phyloP scores from a whole-genome alignment of 2,329 filamentous ascomycete species.

The Cadophora luteo-olivacea region DNA sequence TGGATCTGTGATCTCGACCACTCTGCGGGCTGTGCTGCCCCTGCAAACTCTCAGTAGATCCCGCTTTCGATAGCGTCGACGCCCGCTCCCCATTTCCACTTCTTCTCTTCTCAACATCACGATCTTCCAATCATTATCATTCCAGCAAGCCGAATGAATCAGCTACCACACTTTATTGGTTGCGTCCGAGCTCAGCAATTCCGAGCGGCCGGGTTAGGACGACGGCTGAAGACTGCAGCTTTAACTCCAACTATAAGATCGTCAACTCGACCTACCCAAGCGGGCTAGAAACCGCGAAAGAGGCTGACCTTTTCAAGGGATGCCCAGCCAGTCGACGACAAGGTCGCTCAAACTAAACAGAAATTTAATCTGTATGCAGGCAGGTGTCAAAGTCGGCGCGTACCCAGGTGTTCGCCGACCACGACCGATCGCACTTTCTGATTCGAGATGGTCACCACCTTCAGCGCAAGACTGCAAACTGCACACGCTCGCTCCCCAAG shows the following conservation, averaged over 20 bases:
- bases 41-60: background rate
- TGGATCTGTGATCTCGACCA: constrained; percentile 7
- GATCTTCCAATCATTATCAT: background rate
- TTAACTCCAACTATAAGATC: background rate
- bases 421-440: background rate
- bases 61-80: constrained; percentile 10
- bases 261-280: background rate
- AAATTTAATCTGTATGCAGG: background rate
- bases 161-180: constrained; percentile 6
- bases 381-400: background rate
- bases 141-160: background rate
- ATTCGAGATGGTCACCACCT: constrained; percentile 1
- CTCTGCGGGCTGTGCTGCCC: background rate
- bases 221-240: background rate
- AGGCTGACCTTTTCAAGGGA: background rate
- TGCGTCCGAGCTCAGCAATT: background rate
- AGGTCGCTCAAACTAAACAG: background rate
- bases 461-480: too few species aligned
- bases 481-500: too few species aligned
- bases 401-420: constrained; percentile 10
- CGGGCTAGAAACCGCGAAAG: background rate
- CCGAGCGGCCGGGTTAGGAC: background rate
- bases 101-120: background rate
- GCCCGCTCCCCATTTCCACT: background rate
- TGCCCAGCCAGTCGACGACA: background rate